Base-by-base conservation (phyloP, 1,284 basidiomycete genomes). In the Moesziomyces sp. region DNA sequence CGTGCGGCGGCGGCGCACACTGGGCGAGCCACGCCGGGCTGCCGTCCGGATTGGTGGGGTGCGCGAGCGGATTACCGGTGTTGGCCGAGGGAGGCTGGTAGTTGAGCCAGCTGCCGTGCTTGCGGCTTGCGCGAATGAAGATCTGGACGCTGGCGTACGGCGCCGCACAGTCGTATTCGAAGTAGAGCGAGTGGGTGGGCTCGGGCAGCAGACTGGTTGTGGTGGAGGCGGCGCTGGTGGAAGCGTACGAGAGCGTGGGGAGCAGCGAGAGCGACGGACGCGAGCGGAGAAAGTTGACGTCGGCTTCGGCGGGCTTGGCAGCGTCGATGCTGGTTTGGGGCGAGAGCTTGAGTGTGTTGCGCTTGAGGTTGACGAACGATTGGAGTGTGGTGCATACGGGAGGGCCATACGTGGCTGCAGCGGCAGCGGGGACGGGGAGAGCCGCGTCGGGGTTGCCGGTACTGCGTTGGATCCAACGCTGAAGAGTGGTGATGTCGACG, bases 351-450 rank as follows among this genome's bases (percentile, higher is more conserved):
- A 81, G 63, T 0, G 78, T 80, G 51, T 81, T 81, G 19, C 79
- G 71, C 62, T 81, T 81, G 35, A 81, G 66, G 48, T 81, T 81
- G 56, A 81, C 78, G 40, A 72, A 77, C n/a, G 79, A 77, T 55
- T 81, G 79, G 28, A 81, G 63, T 9, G 78, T 80, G 21, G 78
- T 78, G 62, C 72, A 80, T 23, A 81, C 52, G 14, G 77, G 69
- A n/a, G 62, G 61, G 9, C 54, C 67, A 16, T 30, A 61, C 16
- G 57, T 40, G 21, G 65, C 52, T 4, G 66, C 46, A 4, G 56
- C 34, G 7, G 68, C 30, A 23, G 45, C 11, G 14, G 44, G 40
- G 21, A 35, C 46, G 21, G 52, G 21, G 5, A 16, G 11, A 1
- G 13, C 13, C 14, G 35, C 10, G 23, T 66, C 52, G 11, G 47